Percentiles rank a stretch among this genome's conserved stretches.
These are phyloP conservation scores for Trichosporon sp. DNA, from an alignment of 1,284 basidiomycete species.

Conservation along the genomic window DNA sequence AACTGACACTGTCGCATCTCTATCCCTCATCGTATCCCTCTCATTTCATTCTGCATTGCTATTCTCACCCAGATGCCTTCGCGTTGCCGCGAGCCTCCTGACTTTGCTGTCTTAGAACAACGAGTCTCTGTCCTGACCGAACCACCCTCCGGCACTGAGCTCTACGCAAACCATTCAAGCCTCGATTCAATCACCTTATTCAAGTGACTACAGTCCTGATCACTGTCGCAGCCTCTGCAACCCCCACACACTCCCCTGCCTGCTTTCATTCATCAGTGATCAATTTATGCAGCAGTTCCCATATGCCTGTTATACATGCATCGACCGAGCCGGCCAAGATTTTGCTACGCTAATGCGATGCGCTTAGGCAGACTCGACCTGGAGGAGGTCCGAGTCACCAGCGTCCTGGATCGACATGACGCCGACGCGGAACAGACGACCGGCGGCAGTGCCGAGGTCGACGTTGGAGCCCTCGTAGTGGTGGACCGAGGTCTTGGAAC, in stretches of 20 bases:
- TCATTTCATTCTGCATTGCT: neutral
- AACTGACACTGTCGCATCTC: too few species aligned
- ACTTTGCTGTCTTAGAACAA: too few species aligned
- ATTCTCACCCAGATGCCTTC: too few species aligned
- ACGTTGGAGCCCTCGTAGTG: conserved; percentile 97
- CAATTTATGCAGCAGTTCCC: too few species aligned
- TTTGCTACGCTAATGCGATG: conserved; percentile 24
- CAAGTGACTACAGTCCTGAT: too few species aligned
- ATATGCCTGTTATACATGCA: conserved; percentile 4
- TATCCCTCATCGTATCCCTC: too few species aligned
- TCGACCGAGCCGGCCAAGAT: neutral
- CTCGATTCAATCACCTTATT: neutral
- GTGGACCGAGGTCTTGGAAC: conserved; percentile 90
- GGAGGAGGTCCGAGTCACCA: conserved; percentile 86
- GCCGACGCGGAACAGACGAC: conserved; percentile 99
- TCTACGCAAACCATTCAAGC: too few species aligned
- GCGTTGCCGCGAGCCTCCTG: too few species aligned
- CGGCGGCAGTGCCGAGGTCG: conserved; percentile 96
- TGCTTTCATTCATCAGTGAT: too few species aligned
- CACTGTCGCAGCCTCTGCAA: too few species aligned
- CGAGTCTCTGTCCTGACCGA: too few species aligned
- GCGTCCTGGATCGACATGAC: conserved; percentile 96
- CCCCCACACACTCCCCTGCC: neutral
- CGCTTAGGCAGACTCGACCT: conserved; percentile 37
- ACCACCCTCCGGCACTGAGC: too few species aligned